phyloP scores from a whole-genome alignment of 2,329 filamentous ascomycete genomes.

The Colletotrichum somersetense region DNA sequence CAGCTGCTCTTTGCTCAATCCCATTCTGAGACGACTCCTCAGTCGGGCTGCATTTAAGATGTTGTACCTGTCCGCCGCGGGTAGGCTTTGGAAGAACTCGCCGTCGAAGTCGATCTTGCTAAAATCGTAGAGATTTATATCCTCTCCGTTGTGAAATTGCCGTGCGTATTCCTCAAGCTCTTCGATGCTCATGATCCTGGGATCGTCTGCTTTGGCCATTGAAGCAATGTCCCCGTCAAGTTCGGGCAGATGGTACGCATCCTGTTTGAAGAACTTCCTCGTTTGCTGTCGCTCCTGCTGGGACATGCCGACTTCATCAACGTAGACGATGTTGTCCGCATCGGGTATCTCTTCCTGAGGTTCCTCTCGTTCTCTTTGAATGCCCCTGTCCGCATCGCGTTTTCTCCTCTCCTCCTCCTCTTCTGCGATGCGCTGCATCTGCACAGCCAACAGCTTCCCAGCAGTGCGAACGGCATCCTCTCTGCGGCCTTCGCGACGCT shows the following conservation, averaged over 20 bases:
- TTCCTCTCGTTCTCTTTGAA: constrained; percentile 58
- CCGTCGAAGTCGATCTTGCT: constrained; percentile 99
- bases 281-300: constrained; percentile 79
- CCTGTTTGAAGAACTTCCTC: constrained; percentile 88
- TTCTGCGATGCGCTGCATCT: constrained; percentile 92
- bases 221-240: constrained; percentile 82
- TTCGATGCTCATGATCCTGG: constrained; percentile 94
- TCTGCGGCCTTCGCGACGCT: constrained; percentile 84
- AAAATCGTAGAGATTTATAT: constrained; percentile 94
- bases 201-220: constrained; percentile 92
- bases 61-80: constrained; percentile 92
- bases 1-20: constrained; percentile 94
- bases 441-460: constrained; percentile 89
- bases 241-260: constrained; percentile 95
- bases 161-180: constrained; percentile 94
- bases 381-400: constrained; percentile 57
- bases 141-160: constrained; percentile 92
- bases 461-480: constrained; percentile 95
- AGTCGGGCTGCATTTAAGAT: constrained; percentile 95
- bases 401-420: constrained; percentile 81
- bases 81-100: constrained; percentile 92
- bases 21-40: constrained; percentile 91
- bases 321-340: constrained; percentile 82
- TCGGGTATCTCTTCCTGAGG: constrained; percentile 78
- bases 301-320: constrained; percentile 88